A percentile compares a stretch with the other conserved stretches of the same genome.
Evolutionary conservation across 371 early-diverging fungal species (phyloP).

Genomic region (Mortierella sp.): DNA sequence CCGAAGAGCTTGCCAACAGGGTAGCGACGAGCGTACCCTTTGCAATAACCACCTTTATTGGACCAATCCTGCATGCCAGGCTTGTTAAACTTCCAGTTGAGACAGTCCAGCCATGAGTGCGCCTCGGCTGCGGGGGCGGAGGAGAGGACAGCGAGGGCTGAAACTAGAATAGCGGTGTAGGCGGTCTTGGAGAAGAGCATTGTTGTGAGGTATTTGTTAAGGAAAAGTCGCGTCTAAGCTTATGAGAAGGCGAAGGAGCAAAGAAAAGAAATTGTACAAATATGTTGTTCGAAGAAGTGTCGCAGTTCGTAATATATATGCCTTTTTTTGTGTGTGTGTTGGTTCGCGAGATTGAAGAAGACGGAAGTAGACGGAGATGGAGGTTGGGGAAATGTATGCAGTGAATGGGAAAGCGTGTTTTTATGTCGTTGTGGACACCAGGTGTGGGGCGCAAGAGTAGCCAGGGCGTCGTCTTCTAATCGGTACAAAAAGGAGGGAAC

Average conservation of each 20-base stretch:
- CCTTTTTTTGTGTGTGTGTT: too few relatives aligned
- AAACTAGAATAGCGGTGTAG: constrained; percentile 7
- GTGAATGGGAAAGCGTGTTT: too few relatives aligned
- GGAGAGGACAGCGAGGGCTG: constrained; percentile 15
- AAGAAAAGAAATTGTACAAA: background rate
- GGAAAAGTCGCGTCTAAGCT: background rate
- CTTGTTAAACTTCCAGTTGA: constrained; percentile 24
- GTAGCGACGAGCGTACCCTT: constrained; percentile 31
- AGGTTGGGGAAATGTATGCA: too few relatives aligned
- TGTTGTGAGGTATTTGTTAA: background rate
- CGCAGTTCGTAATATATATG: too few relatives aligned
- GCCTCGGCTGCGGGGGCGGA: constrained; percentile 11
- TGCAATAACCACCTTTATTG: constrained; percentile 17
- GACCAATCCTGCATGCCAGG: constrained; percentile 12
- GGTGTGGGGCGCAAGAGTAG: too few relatives aligned
- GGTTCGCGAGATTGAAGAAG: too few relatives aligned
- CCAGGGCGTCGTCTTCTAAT: too few relatives aligned
- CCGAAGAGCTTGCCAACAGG: constrained; percentile 13
- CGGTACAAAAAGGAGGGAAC: too few relatives aligned
- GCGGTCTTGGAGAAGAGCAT: constrained; percentile 8
- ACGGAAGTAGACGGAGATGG: too few relatives aligned
- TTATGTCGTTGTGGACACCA: too few relatives aligned
- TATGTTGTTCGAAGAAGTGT: too few relatives aligned
- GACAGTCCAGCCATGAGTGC: constrained; percentile 28
- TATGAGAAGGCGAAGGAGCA: background rate